Conservation (phyloP, 345 rosid species). For the Ceriops zippeliana region DNA sequence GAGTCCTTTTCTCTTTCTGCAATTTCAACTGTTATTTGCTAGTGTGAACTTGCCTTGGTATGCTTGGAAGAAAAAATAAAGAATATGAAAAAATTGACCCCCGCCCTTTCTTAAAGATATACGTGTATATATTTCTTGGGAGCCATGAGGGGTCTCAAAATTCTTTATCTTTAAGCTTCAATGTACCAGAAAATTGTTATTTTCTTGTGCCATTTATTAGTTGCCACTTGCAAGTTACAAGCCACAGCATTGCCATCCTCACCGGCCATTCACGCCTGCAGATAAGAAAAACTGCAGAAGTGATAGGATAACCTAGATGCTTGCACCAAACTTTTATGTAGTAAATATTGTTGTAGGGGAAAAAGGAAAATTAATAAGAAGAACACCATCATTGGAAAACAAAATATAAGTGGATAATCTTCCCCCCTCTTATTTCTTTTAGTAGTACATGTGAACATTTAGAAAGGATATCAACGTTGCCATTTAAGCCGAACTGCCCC, state of each 20-base stretch:
- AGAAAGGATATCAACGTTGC: too few species aligned
- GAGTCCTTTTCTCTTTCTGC: constrained; percentile 8
- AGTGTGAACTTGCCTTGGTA: constrained; percentile 32
- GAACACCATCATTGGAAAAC: too few species aligned
- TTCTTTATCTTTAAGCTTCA: constrained; percentile 15
- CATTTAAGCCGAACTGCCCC: too few species aligned
- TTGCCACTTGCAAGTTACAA: constrained; percentile 6
- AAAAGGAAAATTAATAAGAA: too few species aligned
- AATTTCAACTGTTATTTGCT: not conserved
- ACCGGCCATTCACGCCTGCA: constrained; percentile 8
- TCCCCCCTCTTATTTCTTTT: too few species aligned
- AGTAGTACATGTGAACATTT: too few species aligned
- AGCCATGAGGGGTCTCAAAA: constrained; percentile 16
- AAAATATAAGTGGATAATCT: too few species aligned
- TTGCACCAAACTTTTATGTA: not conserved
- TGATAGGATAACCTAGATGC: constrained; percentile 16
- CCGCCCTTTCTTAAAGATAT: not conserved
- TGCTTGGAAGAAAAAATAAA: constrained; percentile 28
- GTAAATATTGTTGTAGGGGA: too few species aligned
- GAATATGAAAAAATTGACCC: constrained; percentile 24
- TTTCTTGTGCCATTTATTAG: not conserved
- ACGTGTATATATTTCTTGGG: not conserved
- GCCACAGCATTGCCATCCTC: not conserved
- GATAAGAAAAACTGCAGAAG: constrained; percentile 9
- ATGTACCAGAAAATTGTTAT: constrained; percentile 2